A percentile compares a stretch with the other conserved stretches of the same genome.
These are phyloP conservation scores for Pseudogymnoascus sp. DNA, from an alignment of 2,329 filamentous ascomycete genomes.

Conservation along the genomic window DNA sequence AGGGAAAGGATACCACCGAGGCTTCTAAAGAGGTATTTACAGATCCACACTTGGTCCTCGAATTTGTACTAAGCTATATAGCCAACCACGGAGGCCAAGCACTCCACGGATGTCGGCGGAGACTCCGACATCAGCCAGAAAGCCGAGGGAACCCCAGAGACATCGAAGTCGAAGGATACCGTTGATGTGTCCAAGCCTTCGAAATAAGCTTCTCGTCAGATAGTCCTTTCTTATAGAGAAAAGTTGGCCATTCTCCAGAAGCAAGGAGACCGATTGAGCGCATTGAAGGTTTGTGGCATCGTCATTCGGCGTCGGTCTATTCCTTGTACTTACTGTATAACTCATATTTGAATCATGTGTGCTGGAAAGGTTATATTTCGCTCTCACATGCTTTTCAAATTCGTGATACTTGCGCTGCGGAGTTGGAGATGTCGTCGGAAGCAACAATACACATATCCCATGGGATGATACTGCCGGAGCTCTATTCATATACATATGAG, in stretches of 20 bases:
- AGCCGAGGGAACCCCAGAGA: constrained; percentile 46
- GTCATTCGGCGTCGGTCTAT: background rate
- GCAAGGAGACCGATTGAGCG: background rate
- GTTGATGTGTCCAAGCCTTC: constrained; percentile 30
- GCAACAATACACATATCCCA: background rate
- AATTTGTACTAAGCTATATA: background rate
- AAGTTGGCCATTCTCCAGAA: background rate
- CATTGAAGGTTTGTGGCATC: background rate
- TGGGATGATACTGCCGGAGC: background rate
- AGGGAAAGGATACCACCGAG: constrained; percentile 21
- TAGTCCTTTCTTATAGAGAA: background rate
- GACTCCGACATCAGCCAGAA: constrained; percentile 44
- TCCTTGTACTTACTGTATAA: constrained; percentile 8
- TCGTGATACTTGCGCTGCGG: background rate
- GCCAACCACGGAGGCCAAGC: constrained; percentile 42
- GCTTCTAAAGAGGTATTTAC: background rate
- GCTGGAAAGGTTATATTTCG: background rate
- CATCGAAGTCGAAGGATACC: constrained; percentile 44
- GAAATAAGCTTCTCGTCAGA: background rate
- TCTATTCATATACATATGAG: background rate
- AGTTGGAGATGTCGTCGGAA: background rate
- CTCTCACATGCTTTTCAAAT: background rate
- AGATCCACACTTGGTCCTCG: constrained; percentile 18
- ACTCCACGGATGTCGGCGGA: constrained; percentile 37
- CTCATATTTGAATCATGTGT: constrained; percentile 7